Percentiles rank a stretch among this genome's conserved stretches.
Conservation (phyloP, 257 asterid genomes). For the Paraleonurus japonicus region DNA sequence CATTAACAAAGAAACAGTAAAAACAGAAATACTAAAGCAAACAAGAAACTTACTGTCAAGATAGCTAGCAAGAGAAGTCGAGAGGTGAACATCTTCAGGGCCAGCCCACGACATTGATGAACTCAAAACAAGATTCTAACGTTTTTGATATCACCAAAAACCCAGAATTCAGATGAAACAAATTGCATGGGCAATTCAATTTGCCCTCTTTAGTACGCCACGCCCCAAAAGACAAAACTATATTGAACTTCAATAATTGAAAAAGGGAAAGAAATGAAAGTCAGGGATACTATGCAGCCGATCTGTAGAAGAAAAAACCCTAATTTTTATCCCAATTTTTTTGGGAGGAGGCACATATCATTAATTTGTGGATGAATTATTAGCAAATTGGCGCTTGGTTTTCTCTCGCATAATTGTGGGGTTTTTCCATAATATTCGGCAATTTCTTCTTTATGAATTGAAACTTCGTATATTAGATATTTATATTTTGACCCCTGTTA, state of each 20-base stretch:
- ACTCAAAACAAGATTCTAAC: slow-evolving; percentile 31
- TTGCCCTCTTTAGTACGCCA: neutral
- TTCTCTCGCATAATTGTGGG: neutral
- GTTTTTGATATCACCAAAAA: slow-evolving; percentile 44
- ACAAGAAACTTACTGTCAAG: slow-evolving; percentile 74
- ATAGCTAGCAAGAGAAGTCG: slow-evolving; percentile 98
- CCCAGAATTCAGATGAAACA: slow-evolving; percentile 27
- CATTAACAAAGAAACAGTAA: neutral
- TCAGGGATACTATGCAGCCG: slow-evolving; percentile 28
- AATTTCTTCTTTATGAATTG: neutral
- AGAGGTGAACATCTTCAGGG: slow-evolving; percentile 87
- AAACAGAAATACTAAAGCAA: neutral
- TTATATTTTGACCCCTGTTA: neutral
- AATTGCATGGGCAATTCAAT: slow-evolving; percentile 54
- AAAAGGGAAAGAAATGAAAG: neutral
- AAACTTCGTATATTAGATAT: neutral
- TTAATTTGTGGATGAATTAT: neutral
- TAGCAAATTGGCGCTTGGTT: neutral
- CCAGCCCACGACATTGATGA: slow-evolving; percentile 94
- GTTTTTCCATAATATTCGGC: neutral
- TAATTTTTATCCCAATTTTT: slow-evolving; percentile 38
- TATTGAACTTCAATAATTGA: slow-evolving; percentile 8
- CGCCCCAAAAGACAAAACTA: neutral
- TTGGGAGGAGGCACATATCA: slow-evolving; percentile 17
- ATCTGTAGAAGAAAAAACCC: slow-evolving; percentile 36